Evolutionary conservation across 768 basidiomycete genomes (phyloP).

Genomic region (Lyophyllum decastes): DNA sequence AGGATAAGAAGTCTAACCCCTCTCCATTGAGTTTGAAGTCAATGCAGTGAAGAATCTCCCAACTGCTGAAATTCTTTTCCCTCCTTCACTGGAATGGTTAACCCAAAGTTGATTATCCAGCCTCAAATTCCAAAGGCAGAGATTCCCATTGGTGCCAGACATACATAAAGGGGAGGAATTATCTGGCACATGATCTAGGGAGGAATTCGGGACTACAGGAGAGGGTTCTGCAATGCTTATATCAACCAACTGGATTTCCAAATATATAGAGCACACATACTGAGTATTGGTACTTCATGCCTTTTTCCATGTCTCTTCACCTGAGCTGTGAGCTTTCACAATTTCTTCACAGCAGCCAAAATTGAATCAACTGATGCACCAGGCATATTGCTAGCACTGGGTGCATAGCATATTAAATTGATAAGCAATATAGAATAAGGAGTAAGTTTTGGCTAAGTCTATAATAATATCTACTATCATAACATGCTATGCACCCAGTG

Average conservation of each 20-base stretch:
- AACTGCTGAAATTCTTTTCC: background rate
- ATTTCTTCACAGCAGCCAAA: background rate
- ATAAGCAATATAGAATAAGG: too few relatives aligned
- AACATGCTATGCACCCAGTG: too few relatives aligned
- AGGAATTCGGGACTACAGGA: background rate
- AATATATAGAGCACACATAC: background rate
- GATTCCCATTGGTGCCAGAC: conserved; percentile 17
- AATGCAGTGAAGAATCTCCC: background rate
- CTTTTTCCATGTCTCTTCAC: background rate
- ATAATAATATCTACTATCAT: too few relatives aligned
- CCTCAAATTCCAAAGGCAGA: conserved; percentile 3
- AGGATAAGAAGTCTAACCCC: conserved; percentile 19
- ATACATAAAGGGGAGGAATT: background rate
- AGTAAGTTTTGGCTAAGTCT: too few relatives aligned
- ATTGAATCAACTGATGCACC: background rate
- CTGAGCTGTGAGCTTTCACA: background rate
- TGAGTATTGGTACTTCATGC: background rate
- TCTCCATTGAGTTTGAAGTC: background rate
- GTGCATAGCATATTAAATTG: too few relatives aligned
- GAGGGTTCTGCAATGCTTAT: background rate
- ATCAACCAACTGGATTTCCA: background rate
- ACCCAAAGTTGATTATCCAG: conserved; percentile 15
- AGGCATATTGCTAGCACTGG: too few relatives aligned
- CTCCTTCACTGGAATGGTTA: conserved; percentile 3
- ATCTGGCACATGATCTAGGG: background rate